Base-by-base conservation (phyloP, 306 rosid genomes). In the Vicia faba region DNA sequence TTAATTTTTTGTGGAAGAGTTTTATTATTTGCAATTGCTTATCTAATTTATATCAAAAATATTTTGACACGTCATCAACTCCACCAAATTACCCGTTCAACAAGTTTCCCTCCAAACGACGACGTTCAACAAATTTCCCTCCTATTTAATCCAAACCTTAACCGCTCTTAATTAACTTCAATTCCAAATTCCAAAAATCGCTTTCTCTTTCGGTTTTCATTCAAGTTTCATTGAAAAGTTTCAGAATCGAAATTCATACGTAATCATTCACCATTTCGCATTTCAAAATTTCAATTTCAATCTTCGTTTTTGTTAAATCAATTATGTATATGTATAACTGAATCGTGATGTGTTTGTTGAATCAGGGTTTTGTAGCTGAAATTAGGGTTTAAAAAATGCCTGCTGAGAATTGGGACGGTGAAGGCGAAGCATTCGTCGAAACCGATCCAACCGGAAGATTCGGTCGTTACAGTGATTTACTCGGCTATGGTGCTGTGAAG, bases 401-500 rank as follows among this genome's bases (percentile, higher is more conserved):
- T 7, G 88, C 85, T 38, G 91, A 84, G 71, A 68, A 70, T 14
- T 54, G 61, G 78, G 85, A 72, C 9, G 67, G 58, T 12, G 97
- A 91, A 50, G 59, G 57, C 13, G 96, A 92, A 69, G 80, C 85
- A 1, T 92, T 86, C 64, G 91, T 68, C 58, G 98, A 92, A 86
- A 84, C 84, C 45, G 98, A 92, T 72, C 98, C 96, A 29, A 87
- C 85, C 0, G 91, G 96, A 3, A 81, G 96, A 49, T 92, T 78
- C 35, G 98, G 98, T 29, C 82, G 96, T 45, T 92, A 89, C 31
- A 68, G 5, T 26, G 95, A 80, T 67, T 82, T 89, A 14, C 96
- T 92, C 7, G 98, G 98, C 3, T 45, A 46, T 58, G 98, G 98
- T 33, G 95, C 96, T 11, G 91, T 92, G 77, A 92, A 92, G 69